Evolutionary conservation across 352 stramenopile species (phyloP).

Genomic region (Lagenidium giganteum): DNA sequence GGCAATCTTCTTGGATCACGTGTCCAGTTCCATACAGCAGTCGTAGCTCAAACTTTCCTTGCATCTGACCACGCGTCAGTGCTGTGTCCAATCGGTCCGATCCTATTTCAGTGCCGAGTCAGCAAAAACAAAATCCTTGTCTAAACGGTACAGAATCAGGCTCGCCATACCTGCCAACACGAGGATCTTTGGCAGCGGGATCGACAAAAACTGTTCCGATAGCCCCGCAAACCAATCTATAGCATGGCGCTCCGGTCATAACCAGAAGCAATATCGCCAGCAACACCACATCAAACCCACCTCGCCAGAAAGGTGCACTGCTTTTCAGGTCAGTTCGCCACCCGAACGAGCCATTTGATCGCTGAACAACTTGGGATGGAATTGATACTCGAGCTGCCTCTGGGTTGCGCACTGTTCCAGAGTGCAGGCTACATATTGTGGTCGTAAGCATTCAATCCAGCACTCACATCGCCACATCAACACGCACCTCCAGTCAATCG

Average conservation of each 20-base stretch:
- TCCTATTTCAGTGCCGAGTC: conserved; percentile 16
- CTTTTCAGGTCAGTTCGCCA: conserved; percentile 78
- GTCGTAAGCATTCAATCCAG: neutral
- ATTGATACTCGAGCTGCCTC: conserved; percentile 76
- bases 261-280: conserved; percentile 1
- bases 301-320: conserved; percentile 75
- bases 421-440: conserved; percentile 61
- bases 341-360: conserved; percentile 41
- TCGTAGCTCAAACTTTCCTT: conserved; percentile 87
- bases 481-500: conserved; percentile 78
- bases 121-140: neutral
- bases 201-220: conserved; percentile 78
- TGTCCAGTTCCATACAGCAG: conserved; percentile 86
- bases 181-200: conserved; percentile 77
- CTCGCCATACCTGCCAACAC: conserved; percentile 71
- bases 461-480: conserved; percentile 1
- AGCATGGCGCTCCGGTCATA: neutral
- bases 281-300: conserved; percentile 16
- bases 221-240: conserved; percentile 81
- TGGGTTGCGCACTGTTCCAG: conserved; percentile 65
- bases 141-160: neutral
- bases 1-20: conserved; percentile 85
- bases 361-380: conserved; percentile 61
- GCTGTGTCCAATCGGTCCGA: conserved; percentile 85
- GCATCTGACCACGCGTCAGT: conserved; percentile 86